Percentiles rank a stretch among this genome's conserved stretches.
Evolutionary conservation across 2,329 filamentous ascomycete genomes (phyloP).

Genomic region (Phialophora chinensis): DNA sequence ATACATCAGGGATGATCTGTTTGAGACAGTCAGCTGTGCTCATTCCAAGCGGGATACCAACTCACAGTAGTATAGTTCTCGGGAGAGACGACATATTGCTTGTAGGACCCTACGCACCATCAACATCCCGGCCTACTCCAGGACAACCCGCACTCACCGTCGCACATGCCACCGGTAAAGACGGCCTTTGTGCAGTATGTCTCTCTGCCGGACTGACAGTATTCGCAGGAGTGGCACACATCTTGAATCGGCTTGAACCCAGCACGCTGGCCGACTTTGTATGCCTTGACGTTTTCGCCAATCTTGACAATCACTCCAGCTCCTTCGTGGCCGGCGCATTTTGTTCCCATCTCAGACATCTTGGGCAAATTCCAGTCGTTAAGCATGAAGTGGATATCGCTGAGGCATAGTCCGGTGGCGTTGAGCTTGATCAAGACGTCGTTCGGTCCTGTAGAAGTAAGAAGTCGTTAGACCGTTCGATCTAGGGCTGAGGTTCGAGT

Average conservation of each 20-base stretch:
- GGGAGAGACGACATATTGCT: constrained; percentile 64
- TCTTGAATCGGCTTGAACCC: constrained; percentile 60
- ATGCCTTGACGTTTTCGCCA: constrained; percentile 59
- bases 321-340: constrained; percentile 62
- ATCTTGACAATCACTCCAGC: constrained; percentile 64
- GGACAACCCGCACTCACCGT: constrained; percentile 33
- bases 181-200: constrained; percentile 58
- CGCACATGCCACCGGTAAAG: constrained; percentile 52
- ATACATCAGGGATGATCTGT: constrained; percentile 34
- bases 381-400: constrained; percentile 64
- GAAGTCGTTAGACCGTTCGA: neutral
- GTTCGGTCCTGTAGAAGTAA: constrained; percentile 51
- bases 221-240: constrained; percentile 58
- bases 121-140: neutral
- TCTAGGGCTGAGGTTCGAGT: neutral
- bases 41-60: neutral
- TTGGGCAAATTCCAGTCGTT: constrained; percentile 57
- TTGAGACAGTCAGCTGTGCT: constrained; percentile 11
- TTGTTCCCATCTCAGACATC: constrained; percentile 54
- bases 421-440: constrained; percentile 65
- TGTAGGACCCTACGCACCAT: constrained; percentile 56
- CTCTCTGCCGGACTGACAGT: constrained; percentile 60
- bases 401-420: constrained; percentile 63
- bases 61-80: constrained; percentile 56
- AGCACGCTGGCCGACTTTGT: constrained; percentile 61